These are phyloP conservation scores for Lepidium africanum DNA, from an alignment of 345 rosid genomes.

Conservation along the genomic window DNA sequence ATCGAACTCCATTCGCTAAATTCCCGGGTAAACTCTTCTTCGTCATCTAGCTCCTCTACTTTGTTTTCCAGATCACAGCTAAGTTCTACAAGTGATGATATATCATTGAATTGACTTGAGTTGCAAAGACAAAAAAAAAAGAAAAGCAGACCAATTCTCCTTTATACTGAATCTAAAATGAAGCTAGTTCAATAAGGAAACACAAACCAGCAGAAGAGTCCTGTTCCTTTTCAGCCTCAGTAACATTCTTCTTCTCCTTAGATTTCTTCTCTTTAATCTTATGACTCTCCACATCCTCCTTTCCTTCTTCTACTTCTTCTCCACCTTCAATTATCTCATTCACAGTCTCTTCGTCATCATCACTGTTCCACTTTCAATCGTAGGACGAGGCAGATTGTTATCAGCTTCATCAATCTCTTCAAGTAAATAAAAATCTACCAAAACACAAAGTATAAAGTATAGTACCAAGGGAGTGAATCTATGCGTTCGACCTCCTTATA, in stretches of 20 bases:
- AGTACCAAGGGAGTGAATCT: too few species aligned
- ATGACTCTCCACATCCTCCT: too few species aligned
- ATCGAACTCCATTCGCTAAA: conserved; percentile 69
- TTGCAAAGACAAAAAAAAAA: background rate
- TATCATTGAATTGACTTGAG: background rate
- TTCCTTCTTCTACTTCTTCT: too few species aligned
- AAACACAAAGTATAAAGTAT: too few species aligned
- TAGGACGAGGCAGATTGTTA: too few species aligned
- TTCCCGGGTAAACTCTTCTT: conserved; percentile 38
- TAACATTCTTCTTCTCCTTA: too few species aligned
- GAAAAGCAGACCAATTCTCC: background rate
- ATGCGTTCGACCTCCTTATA: too few species aligned
- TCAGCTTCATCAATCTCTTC: too few species aligned
- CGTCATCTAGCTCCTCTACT: conserved; percentile 44
- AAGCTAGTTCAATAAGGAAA: background rate
- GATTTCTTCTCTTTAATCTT: conserved; percentile 9
- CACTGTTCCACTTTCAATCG: too few species aligned
- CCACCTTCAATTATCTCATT: too few species aligned
- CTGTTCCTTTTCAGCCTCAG: conserved; percentile 25
- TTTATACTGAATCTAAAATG: conserved; percentile 3
- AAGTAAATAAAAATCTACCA: too few species aligned
- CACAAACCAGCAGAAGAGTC: conserved; percentile 47
- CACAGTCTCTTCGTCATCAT: too few species aligned
- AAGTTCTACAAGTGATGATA: conserved; percentile 19
- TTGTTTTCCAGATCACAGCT: conserved; percentile 25